These are phyloP conservation scores for Basipetospora chlamydospora DNA, from an alignment of 2,329 filamentous ascomycete genomes.

Conservation along the genomic window DNA sequence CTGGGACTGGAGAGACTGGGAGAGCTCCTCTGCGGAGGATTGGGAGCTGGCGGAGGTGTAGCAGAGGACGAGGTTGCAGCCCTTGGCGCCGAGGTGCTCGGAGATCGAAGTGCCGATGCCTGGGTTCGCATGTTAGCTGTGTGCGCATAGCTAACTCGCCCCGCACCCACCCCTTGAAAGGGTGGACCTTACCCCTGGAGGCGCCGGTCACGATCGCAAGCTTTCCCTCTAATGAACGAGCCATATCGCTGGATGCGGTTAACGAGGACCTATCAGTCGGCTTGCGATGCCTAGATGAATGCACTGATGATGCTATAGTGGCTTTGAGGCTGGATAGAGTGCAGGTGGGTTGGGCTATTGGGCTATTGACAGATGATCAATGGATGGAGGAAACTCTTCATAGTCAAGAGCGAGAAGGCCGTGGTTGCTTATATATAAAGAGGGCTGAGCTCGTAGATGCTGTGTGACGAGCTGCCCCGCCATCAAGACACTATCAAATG, in stretches of 20 bases:
- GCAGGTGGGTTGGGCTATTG: too few species aligned
- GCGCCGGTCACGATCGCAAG: slow-evolving; percentile 67
- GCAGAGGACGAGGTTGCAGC: slow-evolving; percentile 53
- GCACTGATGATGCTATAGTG: too few species aligned
- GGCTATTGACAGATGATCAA: too few species aligned
- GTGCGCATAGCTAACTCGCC: background rate
- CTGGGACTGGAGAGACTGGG: slow-evolving; percentile 36
- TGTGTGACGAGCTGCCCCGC: slow-evolving; percentile 3
- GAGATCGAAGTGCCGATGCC: slow-evolving; percentile 56
- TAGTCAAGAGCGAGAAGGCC: too few species aligned
- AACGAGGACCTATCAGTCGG: too few species aligned
- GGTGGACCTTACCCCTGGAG: slow-evolving; percentile 46
- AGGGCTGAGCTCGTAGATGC: too few species aligned
- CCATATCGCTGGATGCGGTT: too few species aligned
- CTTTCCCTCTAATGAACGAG: slow-evolving; percentile 51
- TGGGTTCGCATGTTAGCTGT: slow-evolving; percentile 16
- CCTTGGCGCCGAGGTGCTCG: slow-evolving; percentile 57
- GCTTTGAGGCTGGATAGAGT: too few species aligned
- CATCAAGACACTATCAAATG: background rate
- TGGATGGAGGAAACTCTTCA: too few species aligned
- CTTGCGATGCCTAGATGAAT: too few species aligned
- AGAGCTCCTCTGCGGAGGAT: slow-evolving; percentile 42
- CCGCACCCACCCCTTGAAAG: background rate
- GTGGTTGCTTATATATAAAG: too few species aligned
- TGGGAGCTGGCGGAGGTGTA: too few species aligned